These are phyloP conservation scores for Hebeloma cylindrosporum DNA, from an alignment of 768 basidiomycete genomes.

Conservation along the genomic window DNA sequence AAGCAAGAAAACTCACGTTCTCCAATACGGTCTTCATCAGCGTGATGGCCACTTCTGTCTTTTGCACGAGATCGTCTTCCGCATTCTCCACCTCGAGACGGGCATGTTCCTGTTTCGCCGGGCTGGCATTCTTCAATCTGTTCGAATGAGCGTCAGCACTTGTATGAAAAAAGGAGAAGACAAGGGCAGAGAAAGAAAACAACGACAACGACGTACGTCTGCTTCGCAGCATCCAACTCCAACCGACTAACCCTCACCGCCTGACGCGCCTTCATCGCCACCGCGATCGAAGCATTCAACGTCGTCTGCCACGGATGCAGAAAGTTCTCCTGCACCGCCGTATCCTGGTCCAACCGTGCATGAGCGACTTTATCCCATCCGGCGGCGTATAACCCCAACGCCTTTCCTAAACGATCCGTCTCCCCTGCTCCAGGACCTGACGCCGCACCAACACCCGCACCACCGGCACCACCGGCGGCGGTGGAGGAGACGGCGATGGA, in stretches of 20 bases:
- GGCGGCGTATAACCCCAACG: constrained; percentile 72
- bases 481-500: constrained; percentile 46
- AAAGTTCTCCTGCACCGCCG: constrained; percentile 62
- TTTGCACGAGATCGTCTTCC: constrained; percentile 95
- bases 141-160: constrained; percentile 1
- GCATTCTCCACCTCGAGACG: constrained; percentile 90
- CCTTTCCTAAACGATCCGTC: constrained; percentile 69
- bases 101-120: constrained; percentile 86
- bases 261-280: constrained; percentile 91
- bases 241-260: constrained; percentile 77
- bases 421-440: too few species aligned
- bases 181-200: background rate
- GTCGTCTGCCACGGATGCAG: constrained; percentile 88
- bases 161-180: background rate
- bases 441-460: too few species aligned
- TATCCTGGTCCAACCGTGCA: constrained; percentile 82
- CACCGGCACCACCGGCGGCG: constrained; percentile 41
- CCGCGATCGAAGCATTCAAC: constrained; percentile 74
- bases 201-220: constrained; percentile 77
- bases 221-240: constrained; percentile 90
- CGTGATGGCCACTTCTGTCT: constrained; percentile 95
- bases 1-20: constrained; percentile 62
- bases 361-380: constrained; percentile 82
- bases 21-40: constrained; percentile 98
- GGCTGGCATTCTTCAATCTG: constrained; percentile 77